Percentiles rank a stretch among this genome's conserved stretches.
These are phyloP conservation scores for Monosporascus sp. DNA, from an alignment of 2,329 filamentous ascomycete genomes.

Conservation along the genomic window DNA sequence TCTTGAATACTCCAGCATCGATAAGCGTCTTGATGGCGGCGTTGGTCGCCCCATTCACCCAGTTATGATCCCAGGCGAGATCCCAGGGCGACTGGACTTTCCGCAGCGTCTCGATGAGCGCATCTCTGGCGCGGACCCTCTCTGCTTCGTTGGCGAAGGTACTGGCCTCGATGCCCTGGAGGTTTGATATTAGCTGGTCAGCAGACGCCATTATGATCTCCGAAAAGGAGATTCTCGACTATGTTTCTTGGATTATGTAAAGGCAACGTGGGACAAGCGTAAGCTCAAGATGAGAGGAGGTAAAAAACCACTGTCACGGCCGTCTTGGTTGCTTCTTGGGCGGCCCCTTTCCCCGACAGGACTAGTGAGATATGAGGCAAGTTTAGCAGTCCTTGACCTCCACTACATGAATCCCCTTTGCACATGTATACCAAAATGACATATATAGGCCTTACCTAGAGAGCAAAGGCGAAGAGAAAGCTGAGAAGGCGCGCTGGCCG, in stretches of 20 bases:
- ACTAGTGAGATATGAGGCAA: too few species aligned
- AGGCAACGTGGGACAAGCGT: too few species aligned
- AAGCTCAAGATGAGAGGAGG: too few species aligned
- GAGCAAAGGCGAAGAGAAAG: too few species aligned
- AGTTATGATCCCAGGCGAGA: constrained; percentile 32
- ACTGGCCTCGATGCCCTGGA: constrained; percentile 15
- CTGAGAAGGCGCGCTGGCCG: too few species aligned
- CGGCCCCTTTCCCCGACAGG: too few species aligned
- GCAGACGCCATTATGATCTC: neutral
- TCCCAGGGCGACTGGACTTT: constrained; percentile 30
- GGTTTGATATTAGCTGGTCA: neutral
- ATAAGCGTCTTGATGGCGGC: constrained; percentile 32
- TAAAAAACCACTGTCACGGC: neutral
- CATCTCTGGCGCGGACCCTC: constrained; percentile 22
- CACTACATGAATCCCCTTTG: too few species aligned
- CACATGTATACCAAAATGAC: too few species aligned
- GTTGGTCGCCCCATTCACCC: constrained; percentile 27
- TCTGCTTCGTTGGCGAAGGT: constrained; percentile 29
- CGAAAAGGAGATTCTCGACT: neutral
- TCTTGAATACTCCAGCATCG: constrained; percentile 30
- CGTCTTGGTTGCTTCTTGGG: neutral
- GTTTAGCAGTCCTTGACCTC: too few species aligned
- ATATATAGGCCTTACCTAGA: too few species aligned
- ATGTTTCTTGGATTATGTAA: too few species aligned
- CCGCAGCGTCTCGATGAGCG: constrained; percentile 22